phyloP scores from a whole-genome alignment of 352 stramenopile genomes.

The Phytophthora fragariaefolia region DNA sequence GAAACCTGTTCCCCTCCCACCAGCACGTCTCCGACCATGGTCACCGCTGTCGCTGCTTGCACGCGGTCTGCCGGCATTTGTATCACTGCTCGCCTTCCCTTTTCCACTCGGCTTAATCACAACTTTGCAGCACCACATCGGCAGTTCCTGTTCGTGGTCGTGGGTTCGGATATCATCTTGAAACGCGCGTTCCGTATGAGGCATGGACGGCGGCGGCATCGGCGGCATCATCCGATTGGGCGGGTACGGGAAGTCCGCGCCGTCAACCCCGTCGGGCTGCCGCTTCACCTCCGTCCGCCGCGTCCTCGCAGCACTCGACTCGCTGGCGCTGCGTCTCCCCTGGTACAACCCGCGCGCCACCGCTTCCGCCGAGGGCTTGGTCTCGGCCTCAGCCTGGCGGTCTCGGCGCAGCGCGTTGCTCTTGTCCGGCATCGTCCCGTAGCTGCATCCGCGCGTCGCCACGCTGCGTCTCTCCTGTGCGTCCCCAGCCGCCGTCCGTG shows the following conservation, averaged over 20 bases:
- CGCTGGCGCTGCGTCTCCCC: slow-evolving; percentile 23
- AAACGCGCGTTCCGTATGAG: slow-evolving; percentile 30
- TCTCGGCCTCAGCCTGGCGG: too few species aligned
- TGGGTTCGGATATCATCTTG: slow-evolving; percentile 29
- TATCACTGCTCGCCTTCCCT: slow-evolving; percentile 1
- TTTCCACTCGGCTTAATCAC: slow-evolving; percentile 33
- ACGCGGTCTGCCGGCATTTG: slow-evolving; percentile 8
- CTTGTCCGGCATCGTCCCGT: slow-evolving; percentile 1
- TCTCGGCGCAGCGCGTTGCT: background rate
- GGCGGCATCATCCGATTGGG: slow-evolving; percentile 14
- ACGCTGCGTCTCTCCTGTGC: too few species aligned
- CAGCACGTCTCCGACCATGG: slow-evolving; percentile 8
- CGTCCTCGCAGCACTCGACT: slow-evolving; percentile 20
- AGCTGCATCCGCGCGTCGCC: too few species aligned
- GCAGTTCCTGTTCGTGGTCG: slow-evolving; percentile 30
- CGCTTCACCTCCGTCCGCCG: slow-evolving; percentile 6
- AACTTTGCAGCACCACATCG: slow-evolving; percentile 53
- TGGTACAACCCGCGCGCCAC: slow-evolving; percentile 33
- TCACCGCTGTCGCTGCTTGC: slow-evolving; percentile 10
- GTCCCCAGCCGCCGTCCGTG: too few species aligned
- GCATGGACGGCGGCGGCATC: slow-evolving; percentile 18
- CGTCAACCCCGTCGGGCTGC: slow-evolving; percentile 19
- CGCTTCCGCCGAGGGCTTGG: slow-evolving; percentile 34
- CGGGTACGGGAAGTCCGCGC: slow-evolving; percentile 21
- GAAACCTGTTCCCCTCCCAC: slow-evolving; percentile 17